Evolutionary conservation across 148 eudicot species (phyloP), one percentile per base, ranked within the genome.

Genomic region (Talinum fruticosum): DNA sequence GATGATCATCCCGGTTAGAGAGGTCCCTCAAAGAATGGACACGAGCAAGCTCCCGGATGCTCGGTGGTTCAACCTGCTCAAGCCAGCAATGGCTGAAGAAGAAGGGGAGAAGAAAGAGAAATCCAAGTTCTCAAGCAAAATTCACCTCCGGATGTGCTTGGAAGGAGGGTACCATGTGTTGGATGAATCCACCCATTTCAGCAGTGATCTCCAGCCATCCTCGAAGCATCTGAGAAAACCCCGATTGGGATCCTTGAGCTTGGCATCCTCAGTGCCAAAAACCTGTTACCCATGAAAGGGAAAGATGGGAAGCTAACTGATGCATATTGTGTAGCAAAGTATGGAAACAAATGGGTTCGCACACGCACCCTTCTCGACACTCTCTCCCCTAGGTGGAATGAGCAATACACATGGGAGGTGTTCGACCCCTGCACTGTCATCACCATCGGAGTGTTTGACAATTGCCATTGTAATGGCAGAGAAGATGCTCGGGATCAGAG

Each of bases 331-430:
- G 91, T 96, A 1, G 99, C 99, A 0, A 96, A 96, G 84, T 96
- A 96, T 53, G 97, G 99, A 13, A 90, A 87, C 83, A 96, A 96
- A 78, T 96, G 99, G 99, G 87, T 96, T 74, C 88, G 99, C 26
- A 96, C 99, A 13, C 83, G 99, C 34, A 96, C 99, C 13, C 86
- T 96, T 47, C 88, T 93, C 5, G 85, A 96, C 82, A 91, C 93
- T 0, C 83, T 93, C 10, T 62, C 75, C 70, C 99, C 99, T 0
- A 80, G 82, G 7, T 96, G 97, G 97, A 90, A 96, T 75, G 99
- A 96, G 83, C 99, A 96, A 78, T 96, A 93, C 54, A 91, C 97
- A 15, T 96, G 99, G 99, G 99, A 96, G 77, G 99, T 96, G 28
- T 75, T 87, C 51, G 99, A 96, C 75, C 93, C 93, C 2, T 93